Base-by-base conservation (phyloP, 2,329 filamentous ascomycete species). In the Cadophora luteo-olivacea region DNA sequence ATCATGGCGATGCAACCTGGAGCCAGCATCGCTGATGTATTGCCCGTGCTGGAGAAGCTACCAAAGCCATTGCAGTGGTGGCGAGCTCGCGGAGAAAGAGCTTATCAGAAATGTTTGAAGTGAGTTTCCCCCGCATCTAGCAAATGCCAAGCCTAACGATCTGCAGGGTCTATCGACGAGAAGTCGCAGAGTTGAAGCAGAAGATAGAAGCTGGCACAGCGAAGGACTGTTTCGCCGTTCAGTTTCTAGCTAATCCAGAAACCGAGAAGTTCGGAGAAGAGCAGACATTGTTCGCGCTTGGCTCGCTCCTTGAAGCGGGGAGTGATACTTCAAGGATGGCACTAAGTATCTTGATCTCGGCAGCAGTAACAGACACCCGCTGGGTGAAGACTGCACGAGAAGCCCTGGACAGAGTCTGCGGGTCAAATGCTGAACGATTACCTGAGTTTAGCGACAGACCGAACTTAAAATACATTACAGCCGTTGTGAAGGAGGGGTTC, bases 401-500 rank as follows among this genome's bases (percentile, higher is more conserved):
- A 41, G 80, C 84, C 66, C 72, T 86, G 12, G 83, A 85, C 69
- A 69, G 72, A 22, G 78, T 84, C 9, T 82, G 81, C 58, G 81
- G 80, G 19, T 16, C 61, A n/a, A 73, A 77, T 54, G 74, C 77
- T 0, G 73, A 73, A 29, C 77, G 81, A 0, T 73, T 84, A n/a
- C 82, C 83, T 0, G 73, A 68, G 4, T 76, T 83, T 48, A 70
- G 75, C 7, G 82, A 85, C 66, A 77, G 81, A 72, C 73, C 79
- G 0, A 75, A 76, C 2, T 69, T 85, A 51, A 80, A 79, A 2
- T 82, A 81, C 48, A 79, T 82, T 24, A 80, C 80, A 29, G 83
- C 82, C 1, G 78, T 81, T 38, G 79, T 81, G 52, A 83, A 84
- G 69, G 83, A 86, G 72, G 78, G 80, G 0, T 73, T 84, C 61